Evolutionary conservation across 2,329 filamentous ascomycete genomes (phyloP), one percentile per base, ranked within the genome.

Genomic region (Aspergillus vadensis): DNA sequence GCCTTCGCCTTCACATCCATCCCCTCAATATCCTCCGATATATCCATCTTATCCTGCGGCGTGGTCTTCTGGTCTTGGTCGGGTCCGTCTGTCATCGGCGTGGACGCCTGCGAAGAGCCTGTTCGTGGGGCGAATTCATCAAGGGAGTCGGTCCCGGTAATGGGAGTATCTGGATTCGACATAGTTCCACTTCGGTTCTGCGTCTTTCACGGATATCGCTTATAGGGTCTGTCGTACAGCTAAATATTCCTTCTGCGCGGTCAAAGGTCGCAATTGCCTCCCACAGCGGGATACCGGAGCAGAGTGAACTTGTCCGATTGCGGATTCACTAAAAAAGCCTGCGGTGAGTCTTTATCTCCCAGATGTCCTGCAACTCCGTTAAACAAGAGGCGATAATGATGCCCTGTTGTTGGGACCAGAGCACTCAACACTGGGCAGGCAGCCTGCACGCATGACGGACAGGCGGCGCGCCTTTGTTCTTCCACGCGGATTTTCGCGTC

Each of bases 1-100:
- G 77, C 79, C 58, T 76, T 78, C 2, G 78, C 75, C 62, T 79
- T 78, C 19, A 70, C 69, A 63, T 80, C 77, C 74, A 81, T 77
- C 6, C 70, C 77, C 55, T 79, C 77, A 2, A 65, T 67, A 59
- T 70, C 67, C 14, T 74, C 71, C 3, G 48, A 51, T 3, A 25
- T 10, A n/a, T 44, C 63, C 60, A 39, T 69, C 53, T 54, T 65
- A 52, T 7, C 62, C 44, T 56, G 27, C 58, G 63, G 48, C 56
- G 58, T 25, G 49, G 32, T 10, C 57, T 38, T 66, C 36, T 67
- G 66, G 9, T 58, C 62, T 3, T 63, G 53, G 17, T 66, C 32
- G 32, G 12, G 32, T 36, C 10, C 32, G 12, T 36, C 64, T 3
- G 66, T 63, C 50, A 63, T 65, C 8, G 73, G 72, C 8, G 73